Base-by-base conservation (phyloP, 2,329 filamentous ascomycete genomes). In the Tolypocladium sp. region DNA sequence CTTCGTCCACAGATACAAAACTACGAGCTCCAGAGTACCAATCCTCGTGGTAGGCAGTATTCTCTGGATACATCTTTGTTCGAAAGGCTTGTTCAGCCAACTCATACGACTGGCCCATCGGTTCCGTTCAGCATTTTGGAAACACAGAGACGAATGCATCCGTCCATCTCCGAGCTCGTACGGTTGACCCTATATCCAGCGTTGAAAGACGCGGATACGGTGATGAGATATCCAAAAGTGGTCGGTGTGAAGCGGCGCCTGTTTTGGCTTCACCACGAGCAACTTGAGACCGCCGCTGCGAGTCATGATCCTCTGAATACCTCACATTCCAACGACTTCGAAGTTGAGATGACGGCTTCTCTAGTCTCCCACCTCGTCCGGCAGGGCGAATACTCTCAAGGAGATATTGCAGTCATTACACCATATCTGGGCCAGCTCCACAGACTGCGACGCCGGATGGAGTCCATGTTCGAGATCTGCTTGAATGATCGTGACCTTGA, bases 331-430 rank as follows among this genome's bases (percentile, higher is more conserved):
- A 88, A 89, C 58, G 56, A 65, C 0, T 87, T 76, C 67, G 89
- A 92, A 66, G 76, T 87, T 0, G 74, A 83, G 0, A 87, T 92
- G 83, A 80, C 81, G 0, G 73, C 77, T 8, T 79, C 82, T 0
- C 70, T 92, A 0, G 83, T 91, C 0, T 78, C 77, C 0, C 87
- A 92, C 65, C 71, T 92, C 0, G 74, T 88, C 6, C 77, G 79
- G 0, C 88, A 92, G 66, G 87, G 87, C 0, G 67, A 64, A 0
- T 91, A 92, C 67, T 69, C 68, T 0, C 70, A 73, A 0, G 76
- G 75, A 0, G 85, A 91, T 2, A 89, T 92, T 60, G 87, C 88
- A 0, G 82, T 93, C 0, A 67, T 92, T 7, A 91, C 88, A 0
- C 85, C 85, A 0, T 88, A 89, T 60, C 69, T 79, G 0, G 84